Base-by-base conservation (phyloP, 257 asterid species). In the Echium plantagineum region DNA sequence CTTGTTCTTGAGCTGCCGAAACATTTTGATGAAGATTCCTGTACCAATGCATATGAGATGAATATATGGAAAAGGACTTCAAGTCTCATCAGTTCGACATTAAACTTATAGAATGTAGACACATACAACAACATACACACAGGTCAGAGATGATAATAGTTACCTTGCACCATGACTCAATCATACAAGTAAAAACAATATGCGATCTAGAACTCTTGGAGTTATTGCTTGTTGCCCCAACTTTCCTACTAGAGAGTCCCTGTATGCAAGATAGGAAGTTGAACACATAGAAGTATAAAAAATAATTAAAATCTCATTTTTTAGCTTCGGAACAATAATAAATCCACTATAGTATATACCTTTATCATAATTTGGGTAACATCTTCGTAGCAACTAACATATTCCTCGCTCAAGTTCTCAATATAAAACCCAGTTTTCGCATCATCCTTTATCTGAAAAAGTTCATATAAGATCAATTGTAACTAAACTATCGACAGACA, bases 121-220 rank as follows among this genome's bases (percentile, higher is more conserved):
- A 60, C 16, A 42, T 12, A 42, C 16, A 42, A 42, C 16, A 42
- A 42, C 10, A 35, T 12, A 10, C 15, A 12, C 49, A 3, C 2
- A 42, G 49, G 16, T 42, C 12, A 42, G 17, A 42, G 49, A 42
- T 10, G 2, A 42, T 20, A 19, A 53, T 26, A 24, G 48, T 28
- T 85, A 93, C 99, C 97, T 89, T 93, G 81, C 91, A 80, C 97
- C 97, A 93, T 71, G 97, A 93, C 71, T 93, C 97, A 52, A 93
- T 78, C 69, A 89, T 70, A 79, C 90, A 86, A 18, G 99, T 84
- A 72, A 85, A 81, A 67, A 91, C 81, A 63, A 88, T 71, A 71
- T 88, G 96, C 63, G 98, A 91, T 73, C 96, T 91, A 21, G 99
- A 93, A 78, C 97, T 93, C 84, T 86, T 93, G 60, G 97, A 89